Percentiles rank a stretch among this genome's conserved stretches.
Conservation (phyloP, 1,284 basidiomycete species). For the Pseudozyma sp. region DNA sequence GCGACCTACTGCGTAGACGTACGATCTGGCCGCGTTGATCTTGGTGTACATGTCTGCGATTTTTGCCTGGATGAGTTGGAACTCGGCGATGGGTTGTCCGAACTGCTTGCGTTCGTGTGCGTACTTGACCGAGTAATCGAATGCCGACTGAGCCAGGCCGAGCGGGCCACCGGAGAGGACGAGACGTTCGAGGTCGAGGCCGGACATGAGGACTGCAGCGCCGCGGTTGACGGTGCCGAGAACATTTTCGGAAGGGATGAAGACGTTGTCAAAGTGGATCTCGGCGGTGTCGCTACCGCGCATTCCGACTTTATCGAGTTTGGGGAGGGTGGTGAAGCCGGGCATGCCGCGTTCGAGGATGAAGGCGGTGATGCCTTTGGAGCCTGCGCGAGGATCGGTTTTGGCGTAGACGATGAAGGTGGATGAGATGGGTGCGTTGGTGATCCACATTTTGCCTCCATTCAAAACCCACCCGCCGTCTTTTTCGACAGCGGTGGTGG, state of each 20-base stretch:
- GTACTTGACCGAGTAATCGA: conserved; percentile 88
- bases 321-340: conserved; percentile 89
- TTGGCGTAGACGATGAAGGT: conserved; percentile 95
- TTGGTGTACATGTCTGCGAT: conserved; percentile 92
- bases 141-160: conserved; percentile 89
- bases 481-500: conserved; percentile 79
- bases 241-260: conserved; percentile 83
- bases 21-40: conserved; percentile 85
- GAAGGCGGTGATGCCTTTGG: conserved; percentile 92
- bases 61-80: conserved; percentile 93
- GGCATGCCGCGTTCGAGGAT: conserved; percentile 83
- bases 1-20: conserved; percentile 84
- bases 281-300: conserved; percentile 94
- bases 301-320: conserved; percentile 96
- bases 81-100: conserved; percentile 84
- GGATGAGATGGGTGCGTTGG: conserved; percentile 88
- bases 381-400: conserved; percentile 80
- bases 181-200: conserved; percentile 89
- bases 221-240: conserved; percentile 84
- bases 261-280: conserved; percentile 89
- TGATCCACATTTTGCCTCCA: conserved; percentile 97
- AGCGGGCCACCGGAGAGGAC: conserved; percentile 87
- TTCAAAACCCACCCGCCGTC: conserved; percentile 82
- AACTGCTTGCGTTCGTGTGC: conserved; percentile 92
- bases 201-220: conserved; percentile 90